Percentiles rank a stretch among this genome's conserved stretches.
Conservation (phyloP, 148 eudicot species). For the Amaranthus cruentus region DNA sequence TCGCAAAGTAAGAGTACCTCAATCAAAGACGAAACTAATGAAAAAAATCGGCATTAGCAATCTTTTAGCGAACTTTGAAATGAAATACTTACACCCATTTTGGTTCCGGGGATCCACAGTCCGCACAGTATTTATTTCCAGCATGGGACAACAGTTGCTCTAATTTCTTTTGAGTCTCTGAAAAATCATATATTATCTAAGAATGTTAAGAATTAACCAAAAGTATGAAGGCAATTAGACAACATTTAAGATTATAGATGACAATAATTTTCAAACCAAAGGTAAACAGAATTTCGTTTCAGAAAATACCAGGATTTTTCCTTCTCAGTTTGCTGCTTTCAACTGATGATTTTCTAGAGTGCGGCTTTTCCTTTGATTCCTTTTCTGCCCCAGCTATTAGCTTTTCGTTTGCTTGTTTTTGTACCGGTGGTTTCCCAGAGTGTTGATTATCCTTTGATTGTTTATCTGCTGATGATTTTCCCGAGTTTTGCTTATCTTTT, state of each 20-base stretch:
- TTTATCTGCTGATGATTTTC: no score
- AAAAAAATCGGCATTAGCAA: no score
- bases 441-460: conserved; percentile 1
- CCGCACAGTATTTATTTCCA: conserved; percentile 72
- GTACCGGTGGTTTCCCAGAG: conserved; percentile 14
- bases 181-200: not conserved
- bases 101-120: conserved; percentile 89
- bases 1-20: no score
- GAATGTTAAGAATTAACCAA: conserved; percentile 2
- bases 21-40: no score
- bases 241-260: not conserved
- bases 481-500: no score
- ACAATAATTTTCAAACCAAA: not conserved
- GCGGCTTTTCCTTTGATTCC: conserved; percentile 5
- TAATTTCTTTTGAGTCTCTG: conserved; percentile 51
- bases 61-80: not conserved
- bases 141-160: conserved; percentile 45
- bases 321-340: conserved; percentile 12
- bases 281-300: not conserved
- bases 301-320: conserved; percentile 29
- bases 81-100: conserved; percentile 84
- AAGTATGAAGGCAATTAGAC: not conserved
- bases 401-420: conserved; percentile 1
- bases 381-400: not conserved
- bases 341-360: conserved; percentile 13